Evolutionary conservation across 257 asterid genomes (phyloP).

Genomic region (Solanum medicagineum): DNA sequence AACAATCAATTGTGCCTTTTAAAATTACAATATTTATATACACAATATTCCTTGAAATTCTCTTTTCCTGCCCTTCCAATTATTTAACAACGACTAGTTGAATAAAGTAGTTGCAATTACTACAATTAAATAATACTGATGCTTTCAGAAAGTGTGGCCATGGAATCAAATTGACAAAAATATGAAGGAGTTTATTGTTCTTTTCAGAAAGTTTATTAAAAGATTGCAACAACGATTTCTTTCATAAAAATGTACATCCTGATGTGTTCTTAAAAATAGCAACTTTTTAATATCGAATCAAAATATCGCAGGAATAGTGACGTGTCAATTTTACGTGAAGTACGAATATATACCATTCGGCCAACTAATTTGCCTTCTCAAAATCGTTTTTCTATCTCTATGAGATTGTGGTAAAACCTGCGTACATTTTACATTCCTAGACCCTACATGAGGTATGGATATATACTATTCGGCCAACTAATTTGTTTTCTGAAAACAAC

Average conservation of each 20-base stretch:
- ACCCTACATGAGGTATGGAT: too few relatives aligned
- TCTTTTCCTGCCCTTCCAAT: constrained; percentile 9
- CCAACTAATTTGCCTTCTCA: too few relatives aligned
- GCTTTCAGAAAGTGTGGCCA: background rate
- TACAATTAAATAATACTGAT: background rate
- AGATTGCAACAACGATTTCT: background rate
- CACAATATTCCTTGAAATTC: background rate
- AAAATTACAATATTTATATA: background rate
- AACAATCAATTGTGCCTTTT: background rate
- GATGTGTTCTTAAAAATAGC: background rate
- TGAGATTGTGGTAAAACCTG: too few relatives aligned
- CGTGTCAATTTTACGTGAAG: background rate
- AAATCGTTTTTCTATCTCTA: too few relatives aligned
- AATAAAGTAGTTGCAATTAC: background rate
- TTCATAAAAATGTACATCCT: background rate
- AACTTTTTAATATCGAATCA: background rate
- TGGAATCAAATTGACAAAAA: background rate
- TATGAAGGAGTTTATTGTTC: background rate
- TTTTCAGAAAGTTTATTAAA: background rate
- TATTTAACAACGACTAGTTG: background rate
- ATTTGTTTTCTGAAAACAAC: too few relatives aligned
- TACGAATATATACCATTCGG: too few relatives aligned
- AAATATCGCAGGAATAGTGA: background rate
- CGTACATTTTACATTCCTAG: too few relatives aligned
- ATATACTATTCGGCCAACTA: too few relatives aligned